Base-by-base conservation (phyloP, 345 rosid genomes). In the Pistacia vera region DNA sequence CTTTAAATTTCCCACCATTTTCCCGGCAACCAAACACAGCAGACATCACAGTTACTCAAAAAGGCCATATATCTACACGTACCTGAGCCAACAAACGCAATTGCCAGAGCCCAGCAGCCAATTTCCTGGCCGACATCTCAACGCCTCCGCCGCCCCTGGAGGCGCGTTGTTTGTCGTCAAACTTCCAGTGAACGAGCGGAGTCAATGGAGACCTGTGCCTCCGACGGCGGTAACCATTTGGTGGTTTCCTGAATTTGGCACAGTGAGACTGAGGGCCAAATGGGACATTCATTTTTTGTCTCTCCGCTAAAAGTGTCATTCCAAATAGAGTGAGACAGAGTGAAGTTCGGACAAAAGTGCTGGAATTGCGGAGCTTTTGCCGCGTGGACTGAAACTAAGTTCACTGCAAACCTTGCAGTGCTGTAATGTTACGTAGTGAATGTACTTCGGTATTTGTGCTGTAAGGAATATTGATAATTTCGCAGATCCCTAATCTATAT, bases 31-130 rank as follows among this genome's bases (percentile, higher is more conserved):
- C 66, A 48, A 10, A 30, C 33, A 30, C 33, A 30, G 3, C 33
- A 30, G 33, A 30, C 3, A 30, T 30, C 68, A 51, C 0, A 61
- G 18, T 62, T 9, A 60, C 28, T 7, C 18, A 58, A 63, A 65
- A 30, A 38, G 41, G 6, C 17, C 9, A 25, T 20, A 60, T 22
- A 6, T 38, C 8, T 38, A 41, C 46, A 41, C 46, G 1, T 41
- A 18, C 49, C 70, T 63, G 70, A 3, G 73, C 14, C 33, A 58
- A 61, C 59, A 70, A 48, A 67, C 46, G 22, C 66, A 73, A 35
- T 36, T 68, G 78, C 86, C 85, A 83, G 35, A 83, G 52, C 4
- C 69, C 73, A 38, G 88, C 84, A 12, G 83, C 88, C 22, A 85
- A 81, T 63, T 81, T 81, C 76, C 88, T 78, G n/a, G 86, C 82